Evolutionary conservation across 352 stramenopile genomes (phyloP), one percentile per base, ranked within the genome.

Genomic region (Phytophthora podocarpi): DNA sequence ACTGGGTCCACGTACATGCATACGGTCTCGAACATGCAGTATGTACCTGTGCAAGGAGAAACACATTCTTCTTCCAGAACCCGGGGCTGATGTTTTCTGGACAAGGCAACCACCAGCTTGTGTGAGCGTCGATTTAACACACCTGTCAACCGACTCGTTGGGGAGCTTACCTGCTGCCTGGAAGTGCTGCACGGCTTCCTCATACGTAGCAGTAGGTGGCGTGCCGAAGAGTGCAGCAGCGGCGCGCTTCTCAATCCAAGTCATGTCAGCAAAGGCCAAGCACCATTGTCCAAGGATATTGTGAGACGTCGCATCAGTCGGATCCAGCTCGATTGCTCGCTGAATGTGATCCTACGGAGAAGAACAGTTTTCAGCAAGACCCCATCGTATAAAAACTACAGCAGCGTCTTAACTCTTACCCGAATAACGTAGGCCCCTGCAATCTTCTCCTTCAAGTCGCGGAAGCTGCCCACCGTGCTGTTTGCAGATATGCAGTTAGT

Each of bases 51-150:
- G 74, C 84, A 11, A 93, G 47, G 24, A 93, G 51, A 52, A 83
- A 89, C 37, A 66, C 55, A 34, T 93, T 93, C 53, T 89, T 89
- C 70, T 93, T 93, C 84, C 84, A 93, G 40, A 81, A 87, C 1
- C 78, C 78, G 4, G 84, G 84, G 21, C 75, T 88, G 21, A 90
- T 70, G 15, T 66, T 60, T 55, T 93, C 84, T 88, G 23, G 35
- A 50, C 11, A 52, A 54, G 34, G 2, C 28, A 18, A 64, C n/a
- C 20, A 52, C 6, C 9, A 67, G 13, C 5, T 40, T 23, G 34
- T 46, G 16, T 66, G 7, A 42, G 27, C 5, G 15, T 52, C 13
- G 12, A 40, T n/a, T 27, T 20, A 35, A 51, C 8, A 15, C 21
- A 45, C 11, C 13, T 50, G 3, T 5, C 18, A 42, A 26, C 21